Base-by-base conservation (phyloP, 1,284 basidiomycete genomes). In the Acaromyces ingoldii region DNA sequence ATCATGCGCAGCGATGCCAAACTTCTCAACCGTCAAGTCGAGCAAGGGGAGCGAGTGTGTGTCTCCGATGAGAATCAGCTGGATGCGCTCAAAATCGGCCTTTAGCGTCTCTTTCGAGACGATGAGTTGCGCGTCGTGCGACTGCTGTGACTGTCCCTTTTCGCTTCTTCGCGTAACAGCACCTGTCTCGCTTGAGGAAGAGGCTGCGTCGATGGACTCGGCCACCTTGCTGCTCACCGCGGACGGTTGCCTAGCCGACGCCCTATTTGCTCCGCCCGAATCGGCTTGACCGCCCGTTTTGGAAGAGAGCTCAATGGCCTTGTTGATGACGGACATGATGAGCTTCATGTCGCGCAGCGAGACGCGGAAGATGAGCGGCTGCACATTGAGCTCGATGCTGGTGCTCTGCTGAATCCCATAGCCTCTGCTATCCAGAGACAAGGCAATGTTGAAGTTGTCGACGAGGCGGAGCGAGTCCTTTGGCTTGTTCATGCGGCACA, bases 11-110 rank as follows among this genome's bases (percentile, higher is more conserved):
- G 82, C 82, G 28, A 93, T 76, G n/a, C 82, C 81, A 77, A 97
- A 96, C 13, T 89, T 85, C 65, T 87, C 88, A 17, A 92, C 81
- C 65, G 85, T 86, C 29, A 98, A 76, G 76, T 98, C 91, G 21
- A 98, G 79, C 79, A 97, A 83, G 0, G 95, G 95, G 67, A 97
- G 86, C 67, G 97, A 92, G 68, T 98, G 88, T 54, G 91, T 77
- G 76, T 98, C 95, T 2, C 93, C 91, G 57, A 99, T 95, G 29
- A 99, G 80, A 42, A 99, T 84, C 28, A 98, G 79, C 59, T 92
- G 87, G 77, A 98, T 87, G 2, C 93, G 93, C 2, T 61, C 70
- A 40, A 68, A 62, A 41, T 62, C 63, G 31, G 70, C 67, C 10
- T 51, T 59, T 6, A 74, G 59, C 47, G 58, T 57, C 40, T 75